Evolutionary conservation across 2,329 filamentous ascomycete genomes (phyloP).

Genomic region (Fusarium euwallaceae): DNA sequence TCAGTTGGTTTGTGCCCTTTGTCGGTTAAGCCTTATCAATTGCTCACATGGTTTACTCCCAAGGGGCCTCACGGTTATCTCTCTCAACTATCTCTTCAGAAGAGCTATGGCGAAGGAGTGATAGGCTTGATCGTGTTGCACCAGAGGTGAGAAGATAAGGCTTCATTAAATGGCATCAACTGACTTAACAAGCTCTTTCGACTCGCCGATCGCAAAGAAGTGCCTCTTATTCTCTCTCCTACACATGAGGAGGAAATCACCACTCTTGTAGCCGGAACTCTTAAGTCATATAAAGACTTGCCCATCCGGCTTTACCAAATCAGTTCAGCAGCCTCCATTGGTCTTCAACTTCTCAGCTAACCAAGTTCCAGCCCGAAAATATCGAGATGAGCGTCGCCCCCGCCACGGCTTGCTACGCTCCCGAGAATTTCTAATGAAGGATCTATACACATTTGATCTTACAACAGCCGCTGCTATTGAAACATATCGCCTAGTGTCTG

Average conservation of each 20-base stretch:
- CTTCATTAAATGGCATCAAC: slow-evolving; percentile 4
- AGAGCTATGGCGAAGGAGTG: slow-evolving; percentile 84
- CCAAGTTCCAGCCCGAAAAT: slow-evolving; percentile 78
- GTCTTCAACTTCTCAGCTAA: slow-evolving; percentile 29
- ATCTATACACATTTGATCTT: slow-evolving; percentile 94
- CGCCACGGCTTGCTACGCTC: slow-evolving; percentile 89
- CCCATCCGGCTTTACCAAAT: slow-evolving; percentile 93
- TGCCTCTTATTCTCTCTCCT: slow-evolving; percentile 82
- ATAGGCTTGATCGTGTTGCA: slow-evolving; percentile 78
- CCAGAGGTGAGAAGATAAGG: slow-evolving; percentile 72
- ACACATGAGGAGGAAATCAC: slow-evolving; percentile 99
- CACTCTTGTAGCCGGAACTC: slow-evolving; percentile 76
- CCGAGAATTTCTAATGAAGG: slow-evolving; percentile 97
- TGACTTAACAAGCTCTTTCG: slow-evolving; percentile 75
- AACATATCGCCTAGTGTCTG: slow-evolving; percentile 82
- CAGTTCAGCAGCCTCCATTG: slow-evolving; percentile 58
- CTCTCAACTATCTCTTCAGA: slow-evolving; percentile 90
- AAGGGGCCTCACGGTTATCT: slow-evolving; percentile 83
- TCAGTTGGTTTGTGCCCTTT: slow-evolving; percentile 67
- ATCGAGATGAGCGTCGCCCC: slow-evolving; percentile 91
- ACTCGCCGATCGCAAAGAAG: slow-evolving; percentile 82
- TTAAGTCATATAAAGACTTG: slow-evolving; percentile 87
- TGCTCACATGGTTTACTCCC: slow-evolving; percentile 26
- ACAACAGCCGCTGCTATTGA: slow-evolving; percentile 75
- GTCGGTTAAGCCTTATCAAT: not conserved